Conservation (phyloP, 805 yeast genomes). For the Maudiozyma bulderi region DNA sequence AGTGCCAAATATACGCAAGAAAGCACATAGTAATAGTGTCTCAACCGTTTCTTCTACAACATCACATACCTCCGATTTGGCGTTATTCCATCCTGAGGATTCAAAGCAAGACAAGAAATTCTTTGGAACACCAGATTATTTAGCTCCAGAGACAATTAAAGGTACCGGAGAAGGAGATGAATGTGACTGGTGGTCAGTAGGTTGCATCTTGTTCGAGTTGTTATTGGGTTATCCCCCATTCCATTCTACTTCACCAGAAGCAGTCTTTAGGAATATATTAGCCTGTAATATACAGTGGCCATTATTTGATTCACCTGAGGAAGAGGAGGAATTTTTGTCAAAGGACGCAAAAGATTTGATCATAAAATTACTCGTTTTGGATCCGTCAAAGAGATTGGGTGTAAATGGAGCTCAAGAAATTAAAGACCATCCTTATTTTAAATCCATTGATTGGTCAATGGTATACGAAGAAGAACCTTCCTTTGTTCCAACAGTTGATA, state of each 20-base stretch:
- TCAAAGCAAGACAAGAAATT: constrained; percentile 49
- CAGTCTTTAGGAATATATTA: constrained; percentile 75
- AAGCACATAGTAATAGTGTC: constrained; percentile 3
- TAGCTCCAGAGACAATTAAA: constrained; percentile 90
- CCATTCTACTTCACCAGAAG: constrained; percentile 68
- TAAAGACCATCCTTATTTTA: constrained; percentile 67
- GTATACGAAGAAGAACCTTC: constrained; percentile 66
- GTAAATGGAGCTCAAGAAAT: constrained; percentile 72
- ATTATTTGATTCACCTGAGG: constrained; percentile 38
- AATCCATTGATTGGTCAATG: constrained; percentile 61
- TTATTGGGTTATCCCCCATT: constrained; percentile 92
- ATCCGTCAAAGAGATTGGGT: constrained; percentile 66
- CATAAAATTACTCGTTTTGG: constrained; percentile 45
- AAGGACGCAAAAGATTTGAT: constrained; percentile 71
- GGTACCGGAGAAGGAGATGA: constrained; percentile 76
- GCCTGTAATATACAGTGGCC: constrained; percentile 82
- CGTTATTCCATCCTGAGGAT: constrained; percentile 66
- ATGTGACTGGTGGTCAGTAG: constrained; percentile 87
- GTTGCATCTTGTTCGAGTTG: constrained; percentile 89
- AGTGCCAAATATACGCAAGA: not conserved
- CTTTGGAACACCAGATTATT: constrained; percentile 95
- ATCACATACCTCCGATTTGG: constrained; percentile 34
- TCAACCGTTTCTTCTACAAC: constrained; percentile 3
- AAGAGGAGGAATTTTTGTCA: constrained; percentile 46
- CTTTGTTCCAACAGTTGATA: constrained; percentile 67